Evolutionary conservation across 305 asterid genomes (phyloP), one percentile per base, ranked within the genome.

Genomic region (Fraxinus floribunda): DNA sequence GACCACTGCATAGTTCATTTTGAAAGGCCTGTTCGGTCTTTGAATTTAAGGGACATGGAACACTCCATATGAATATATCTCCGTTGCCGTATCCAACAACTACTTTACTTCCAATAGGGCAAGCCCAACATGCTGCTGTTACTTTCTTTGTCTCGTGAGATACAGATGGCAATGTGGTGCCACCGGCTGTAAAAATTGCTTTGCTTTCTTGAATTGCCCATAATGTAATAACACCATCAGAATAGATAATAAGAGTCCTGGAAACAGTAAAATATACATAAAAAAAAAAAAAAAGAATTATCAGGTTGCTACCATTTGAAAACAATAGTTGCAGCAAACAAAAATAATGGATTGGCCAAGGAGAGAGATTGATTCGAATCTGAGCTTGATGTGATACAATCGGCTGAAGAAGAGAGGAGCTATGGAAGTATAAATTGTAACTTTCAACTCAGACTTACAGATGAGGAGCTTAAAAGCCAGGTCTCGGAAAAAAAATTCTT

Each of bases 121-220:
- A 95, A 79, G 91, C 89, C 98, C 98, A 95, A 78, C 96, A 90
- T 20, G 97, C 98, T 84, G 99, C 92, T 29, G 99, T 94, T 78
- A 89, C 97, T 89, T 89, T 90, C 88, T 90, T 95, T 71, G 90
- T 81, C 84, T 95, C 99, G 62, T 90, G 93, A 84, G 86, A 52
- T 4, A 76, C 18, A 38, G 91, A 76, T 82, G 87, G 96, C 84
- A 88, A 34, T 62, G 91, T 66, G 72, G 86, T 76, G 57, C 94
- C 92, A 66, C 90, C 89, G 5, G 89, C 85, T 46, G 90, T 74
- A 82, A 75, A 91, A 75, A 93, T 77, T 80, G 83, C 82, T 86
- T 84, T 92, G 89, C 95, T 95, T 86, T 94, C 98, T 75, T 79
- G 94, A 81, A 95, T 88, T 74, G 90, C 90, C 99, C 99, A 95